Base-by-base conservation (phyloP, 1,284 basidiomycete species). In the Apiotrichum siamense region DNA sequence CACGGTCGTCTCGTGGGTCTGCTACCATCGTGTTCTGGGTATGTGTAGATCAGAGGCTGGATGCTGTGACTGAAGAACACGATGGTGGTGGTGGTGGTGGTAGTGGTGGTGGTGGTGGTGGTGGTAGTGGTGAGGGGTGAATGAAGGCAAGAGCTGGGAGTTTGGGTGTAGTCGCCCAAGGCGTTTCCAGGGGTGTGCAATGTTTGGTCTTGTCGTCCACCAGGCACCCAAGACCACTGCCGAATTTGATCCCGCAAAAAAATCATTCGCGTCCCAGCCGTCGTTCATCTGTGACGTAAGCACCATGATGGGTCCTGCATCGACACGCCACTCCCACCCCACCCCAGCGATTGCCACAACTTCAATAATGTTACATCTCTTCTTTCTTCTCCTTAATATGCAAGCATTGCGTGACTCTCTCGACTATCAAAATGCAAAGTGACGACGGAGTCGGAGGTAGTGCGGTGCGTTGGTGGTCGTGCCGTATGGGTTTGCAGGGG, bases 201-300 rank as follows among this genome's bases (percentile, higher is more conserved):
- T 18, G 3, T 29, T 32, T 44, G 20, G 24, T 17, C 24, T 44
- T 44, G 31, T 18, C 11, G 7, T 7, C 29, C n/a, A 3, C 24
- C 9, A 40, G 15, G 38, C n/a, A 7, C 23, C 23, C 13, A 11
- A 7, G 18, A 24, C 10, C 17, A 17, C 4, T 17, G 11, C 21
- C 13, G 25, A 3, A 37, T 49, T 49, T 49, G 47, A 24, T 49
- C 29, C 47, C 47, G 47, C 23, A 23, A 49, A n/a, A n/a, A n/a
- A 49, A 37, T 42, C 47, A 49, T 37, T 37, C 47, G 47, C 47
- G 47, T 49, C 33, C 43, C 17, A 13, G 29, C 29, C 29, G 15
- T 31, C 29, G 29, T 31, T 9, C 29, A 9, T 31, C 29, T 31
- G 29, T 31, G n/a, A n/a, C n/a, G n/a, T 15, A 32, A 31, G 15